Evolutionary conservation across 306 rosid species (phyloP).

Genomic region (Gynostemma pentaphyllum): DNA sequence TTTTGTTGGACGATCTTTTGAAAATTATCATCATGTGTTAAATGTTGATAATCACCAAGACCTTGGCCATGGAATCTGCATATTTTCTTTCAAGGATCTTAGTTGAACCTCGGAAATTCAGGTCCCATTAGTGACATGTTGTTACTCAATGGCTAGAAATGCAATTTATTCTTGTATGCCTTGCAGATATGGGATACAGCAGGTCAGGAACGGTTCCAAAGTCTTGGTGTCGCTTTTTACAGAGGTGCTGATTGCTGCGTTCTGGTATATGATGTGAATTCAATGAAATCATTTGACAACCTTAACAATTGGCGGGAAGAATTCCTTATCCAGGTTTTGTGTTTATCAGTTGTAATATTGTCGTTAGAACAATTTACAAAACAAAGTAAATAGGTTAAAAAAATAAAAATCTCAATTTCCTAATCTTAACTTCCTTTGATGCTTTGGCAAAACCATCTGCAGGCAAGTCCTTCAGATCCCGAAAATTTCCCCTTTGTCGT

Average conservation of each 20-base stretch:
- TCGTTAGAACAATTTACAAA: not conserved
- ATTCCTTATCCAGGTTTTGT: slow-evolving; percentile 78
- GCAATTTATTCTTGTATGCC: not conserved
- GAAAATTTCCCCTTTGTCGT: slow-evolving; percentile 98
- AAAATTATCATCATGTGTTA: not conserved
- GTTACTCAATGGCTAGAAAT: not conserved
- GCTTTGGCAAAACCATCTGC: slow-evolving; percentile 24
- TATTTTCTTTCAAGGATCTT: not conserved
- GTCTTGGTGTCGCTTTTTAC: slow-evolving; percentile 98
- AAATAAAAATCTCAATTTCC: not conserved
- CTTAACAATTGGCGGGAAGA: slow-evolving; percentile 99
- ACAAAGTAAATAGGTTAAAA: not conserved
- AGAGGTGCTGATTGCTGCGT: slow-evolving; percentile 99
- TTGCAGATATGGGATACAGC: slow-evolving; percentile 98
- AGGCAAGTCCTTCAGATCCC: slow-evolving; percentile 99
- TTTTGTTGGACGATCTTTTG: not conserved
- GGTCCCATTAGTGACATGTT: not conserved
- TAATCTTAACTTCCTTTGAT: not conserved
- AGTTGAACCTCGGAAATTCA: not conserved
- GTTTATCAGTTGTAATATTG: not conserved
- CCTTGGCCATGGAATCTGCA: not conserved
- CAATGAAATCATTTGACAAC: slow-evolving; percentile 91
- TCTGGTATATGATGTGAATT: slow-evolving; percentile 95
- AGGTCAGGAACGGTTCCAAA: slow-evolving; percentile 98
- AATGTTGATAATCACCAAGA: not conserved